A percentile compares a stretch with the other conserved stretches of the same genome.
Evolutionary conservation across 2,329 filamentous ascomycete species (phyloP).

Genomic region (Mollisiaceae sp.): DNA sequence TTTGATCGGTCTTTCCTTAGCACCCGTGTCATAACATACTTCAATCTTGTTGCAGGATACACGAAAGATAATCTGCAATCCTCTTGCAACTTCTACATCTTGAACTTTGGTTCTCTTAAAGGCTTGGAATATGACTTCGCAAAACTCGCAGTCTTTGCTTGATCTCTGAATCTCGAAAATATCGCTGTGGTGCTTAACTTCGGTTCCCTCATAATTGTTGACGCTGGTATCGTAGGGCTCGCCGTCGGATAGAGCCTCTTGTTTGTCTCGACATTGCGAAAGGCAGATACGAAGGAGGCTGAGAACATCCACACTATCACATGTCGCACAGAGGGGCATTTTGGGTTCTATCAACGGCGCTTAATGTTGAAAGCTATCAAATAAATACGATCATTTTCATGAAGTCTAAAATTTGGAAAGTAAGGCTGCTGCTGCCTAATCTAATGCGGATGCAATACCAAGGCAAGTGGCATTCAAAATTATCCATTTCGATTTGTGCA

Average conservation of each 20-base stretch:
- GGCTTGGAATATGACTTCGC: conserved; percentile 24
- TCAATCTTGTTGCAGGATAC: conserved; percentile 22
- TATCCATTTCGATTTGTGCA: no score
- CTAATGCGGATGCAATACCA: no score
- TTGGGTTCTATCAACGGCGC: conserved; percentile 19
- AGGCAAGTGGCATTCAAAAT: no score
- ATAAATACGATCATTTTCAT: conserved; percentile 16
- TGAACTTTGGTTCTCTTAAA: conserved; percentile 21
- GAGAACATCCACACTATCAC: conserved; percentile 21
- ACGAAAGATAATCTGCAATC: conserved; percentile 24
- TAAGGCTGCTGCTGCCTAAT: conserved; percentile 25
- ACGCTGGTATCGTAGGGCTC: conserved; percentile 20
- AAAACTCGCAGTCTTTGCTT: conserved; percentile 24
- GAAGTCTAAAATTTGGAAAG: conserved; percentile 18
- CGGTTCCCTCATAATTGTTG: conserved; percentile 17
- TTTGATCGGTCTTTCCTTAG: conserved; percentile 23
- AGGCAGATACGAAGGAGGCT: conserved; percentile 20
- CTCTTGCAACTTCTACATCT: conserved; percentile 22
- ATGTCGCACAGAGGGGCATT: conserved; percentile 23
- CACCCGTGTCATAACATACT: conserved; percentile 24
- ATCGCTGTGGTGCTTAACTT: conserved; percentile 22
- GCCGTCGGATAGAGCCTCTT: conserved; percentile 19
- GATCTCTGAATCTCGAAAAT: conserved; percentile 26
- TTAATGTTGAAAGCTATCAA: conserved; percentile 17
- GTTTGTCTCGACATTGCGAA: conserved; percentile 23